A percentile compares a stretch with the other conserved stretches of the same genome.
Evolutionary conservation across 1,284 basidiomycete species (phyloP).

Genomic region (Inonotus obliquus): DNA sequence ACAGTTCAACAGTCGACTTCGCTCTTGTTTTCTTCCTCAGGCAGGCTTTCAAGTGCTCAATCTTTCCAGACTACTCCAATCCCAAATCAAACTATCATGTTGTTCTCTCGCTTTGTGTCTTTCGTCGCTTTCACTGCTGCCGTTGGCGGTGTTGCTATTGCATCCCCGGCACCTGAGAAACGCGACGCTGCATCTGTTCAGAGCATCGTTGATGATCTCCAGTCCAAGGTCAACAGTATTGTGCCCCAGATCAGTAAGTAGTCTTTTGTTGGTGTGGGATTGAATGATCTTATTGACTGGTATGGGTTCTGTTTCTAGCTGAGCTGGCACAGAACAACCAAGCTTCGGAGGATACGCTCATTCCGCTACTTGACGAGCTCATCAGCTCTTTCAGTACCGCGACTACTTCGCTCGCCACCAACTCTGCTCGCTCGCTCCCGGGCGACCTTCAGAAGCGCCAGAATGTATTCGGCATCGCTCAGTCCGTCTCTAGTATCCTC

Average conservation of each 20-base stretch:
- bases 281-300: too few relatives aligned
- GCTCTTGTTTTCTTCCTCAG: background rate
- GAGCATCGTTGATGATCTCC: background rate
- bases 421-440: conserved; percentile 19
- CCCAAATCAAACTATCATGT: background rate
- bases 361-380: conserved; percentile 28
- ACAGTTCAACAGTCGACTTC: background rate
- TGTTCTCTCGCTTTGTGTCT: conserved; percentile 12
- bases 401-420: background rate
- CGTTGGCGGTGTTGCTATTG: background rate
- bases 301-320: too few relatives aligned
- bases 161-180: background rate
- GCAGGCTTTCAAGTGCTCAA: background rate
- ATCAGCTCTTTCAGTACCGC: conserved; percentile 26
- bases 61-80: too few relatives aligned
- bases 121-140: conserved; percentile 1
- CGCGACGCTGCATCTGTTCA: conserved; percentile 1
- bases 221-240: conserved; percentile 1
- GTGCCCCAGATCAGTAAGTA: conserved; percentile 13
- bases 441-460: conserved; percentile 23
- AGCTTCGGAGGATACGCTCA: conserved; percentile 25
- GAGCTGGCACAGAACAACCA: conserved; percentile 21
- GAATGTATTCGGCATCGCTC: conserved; percentile 26
- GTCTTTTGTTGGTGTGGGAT: background rate
- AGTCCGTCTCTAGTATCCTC: conserved; percentile 26